A percentile compares a stretch with the other conserved stretches of the same genome.
These are phyloP conservation scores for Prunella vulgaris DNA, from an alignment of 257 asterid species.

Conservation along the genomic window DNA sequence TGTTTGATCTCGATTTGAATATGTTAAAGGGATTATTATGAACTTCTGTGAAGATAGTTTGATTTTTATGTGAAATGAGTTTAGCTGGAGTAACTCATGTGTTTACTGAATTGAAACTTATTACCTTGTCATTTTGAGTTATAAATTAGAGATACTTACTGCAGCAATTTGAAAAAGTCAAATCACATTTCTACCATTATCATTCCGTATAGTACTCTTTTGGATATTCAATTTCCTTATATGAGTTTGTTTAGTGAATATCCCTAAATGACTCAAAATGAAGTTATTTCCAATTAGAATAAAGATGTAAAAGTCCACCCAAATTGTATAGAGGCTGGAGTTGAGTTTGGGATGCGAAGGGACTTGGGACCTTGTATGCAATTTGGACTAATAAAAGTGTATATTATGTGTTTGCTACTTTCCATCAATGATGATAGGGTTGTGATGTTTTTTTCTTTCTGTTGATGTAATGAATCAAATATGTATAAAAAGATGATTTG, in stretches of 20 bases:
- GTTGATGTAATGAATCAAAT: not conserved
- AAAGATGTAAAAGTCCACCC: not conserved
- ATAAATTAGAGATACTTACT: not conserved
- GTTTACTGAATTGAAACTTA: not conserved
- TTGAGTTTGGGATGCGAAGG: not conserved
- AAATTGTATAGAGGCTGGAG: not conserved
- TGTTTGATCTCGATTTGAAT: slow-evolving; percentile 3
- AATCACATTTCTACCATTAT: not conserved
- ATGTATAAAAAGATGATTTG: too few relatives aligned
- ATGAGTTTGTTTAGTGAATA: not conserved
- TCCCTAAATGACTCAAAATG: not conserved
- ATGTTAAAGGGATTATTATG: not conserved
- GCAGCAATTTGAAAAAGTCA: not conserved
- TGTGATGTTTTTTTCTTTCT: not conserved
- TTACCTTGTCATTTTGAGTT: not conserved
- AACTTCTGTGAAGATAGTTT: not conserved
- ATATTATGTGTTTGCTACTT: not conserved
- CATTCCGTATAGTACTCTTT: not conserved
- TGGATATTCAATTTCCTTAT: not conserved
- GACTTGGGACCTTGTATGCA: not conserved
- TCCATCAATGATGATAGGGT: not conserved
- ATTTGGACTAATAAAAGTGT: not conserved
- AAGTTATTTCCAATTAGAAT: not conserved
- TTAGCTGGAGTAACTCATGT: not conserved
- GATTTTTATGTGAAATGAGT: not conserved